phyloP scores from a whole-genome alignment of 805 yeast genomes.

The Starmerella lactis-condensi region DNA sequence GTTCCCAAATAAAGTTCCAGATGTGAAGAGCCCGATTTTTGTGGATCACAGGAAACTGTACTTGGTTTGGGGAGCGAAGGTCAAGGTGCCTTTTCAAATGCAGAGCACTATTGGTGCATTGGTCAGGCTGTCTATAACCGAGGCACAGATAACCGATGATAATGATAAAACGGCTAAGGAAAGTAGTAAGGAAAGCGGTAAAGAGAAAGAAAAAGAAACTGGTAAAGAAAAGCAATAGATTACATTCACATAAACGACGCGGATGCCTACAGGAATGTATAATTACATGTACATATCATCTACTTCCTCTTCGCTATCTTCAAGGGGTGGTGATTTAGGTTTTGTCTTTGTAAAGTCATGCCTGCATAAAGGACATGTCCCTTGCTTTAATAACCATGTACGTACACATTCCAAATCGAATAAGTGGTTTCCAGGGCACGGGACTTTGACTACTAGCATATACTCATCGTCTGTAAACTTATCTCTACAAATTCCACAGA shows the following conservation, averaged over 20 bases:
- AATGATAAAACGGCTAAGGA: too few relatives aligned
- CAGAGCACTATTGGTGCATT: conserved; percentile 8
- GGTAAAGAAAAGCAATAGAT: too few relatives aligned
- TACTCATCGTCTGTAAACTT: conserved; percentile 51
- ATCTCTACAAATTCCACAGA: conserved; percentile 73
- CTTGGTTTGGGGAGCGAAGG: conserved; percentile 20
- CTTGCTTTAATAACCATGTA: too few relatives aligned
- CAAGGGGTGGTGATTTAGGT: conserved; percentile 27
- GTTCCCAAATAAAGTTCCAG: too few relatives aligned
- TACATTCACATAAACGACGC: too few relatives aligned
- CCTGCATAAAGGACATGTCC: conserved; percentile 69
- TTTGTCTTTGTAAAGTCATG: conserved; percentile 33
- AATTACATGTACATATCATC: conserved; percentile 59
- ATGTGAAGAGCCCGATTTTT: too few relatives aligned
- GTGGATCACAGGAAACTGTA: conserved; percentile 19
- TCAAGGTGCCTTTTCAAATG: conserved; percentile 12
- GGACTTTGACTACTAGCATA: conserved; percentile 61
- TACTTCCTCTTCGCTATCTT: conserved; percentile 50
- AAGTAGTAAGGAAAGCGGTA: too few relatives aligned
- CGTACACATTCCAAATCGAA: conserved; percentile 82
- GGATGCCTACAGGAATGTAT: too few relatives aligned
- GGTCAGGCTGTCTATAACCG: too few relatives aligned
- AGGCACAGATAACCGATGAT: too few relatives aligned
- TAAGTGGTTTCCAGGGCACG: conserved; percentile 48
- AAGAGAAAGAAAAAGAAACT: too few relatives aligned